Evolutionary conservation across 1,284 basidiomycete species (phyloP).

Genomic region (Marasmius oreades): DNA sequence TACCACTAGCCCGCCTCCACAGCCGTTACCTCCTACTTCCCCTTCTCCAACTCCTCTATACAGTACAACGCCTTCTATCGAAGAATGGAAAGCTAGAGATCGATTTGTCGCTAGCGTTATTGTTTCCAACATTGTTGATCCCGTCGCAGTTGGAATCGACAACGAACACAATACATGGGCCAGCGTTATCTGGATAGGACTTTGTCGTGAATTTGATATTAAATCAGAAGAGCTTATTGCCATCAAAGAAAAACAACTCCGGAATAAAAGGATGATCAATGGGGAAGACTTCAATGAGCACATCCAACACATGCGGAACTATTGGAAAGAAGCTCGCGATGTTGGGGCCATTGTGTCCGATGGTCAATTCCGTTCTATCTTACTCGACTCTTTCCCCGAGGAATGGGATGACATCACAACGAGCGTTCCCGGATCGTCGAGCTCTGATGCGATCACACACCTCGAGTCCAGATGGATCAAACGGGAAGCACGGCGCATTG

Average conservation of each 20-base stretch:
- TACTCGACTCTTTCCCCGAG: background rate
- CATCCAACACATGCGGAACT: background rate
- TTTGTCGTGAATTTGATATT: background rate
- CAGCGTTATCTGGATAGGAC: background rate
- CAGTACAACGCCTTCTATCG: background rate
- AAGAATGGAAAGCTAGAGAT: background rate
- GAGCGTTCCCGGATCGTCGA: background rate
- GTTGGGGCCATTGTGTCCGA: too few relatives aligned
- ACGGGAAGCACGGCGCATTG: background rate
- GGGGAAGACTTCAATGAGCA: background rate
- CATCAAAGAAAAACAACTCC: too few relatives aligned
- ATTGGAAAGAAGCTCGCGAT: background rate
- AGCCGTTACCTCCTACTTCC: background rate
- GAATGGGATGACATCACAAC: background rate
- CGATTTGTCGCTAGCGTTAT: background rate
- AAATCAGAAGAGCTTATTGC: too few relatives aligned
- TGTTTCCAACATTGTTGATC: background rate
- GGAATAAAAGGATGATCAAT: too few relatives aligned
- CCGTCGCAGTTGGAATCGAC: background rate
- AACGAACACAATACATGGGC: background rate
- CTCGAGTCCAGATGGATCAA: background rate
- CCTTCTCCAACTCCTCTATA: background rate
- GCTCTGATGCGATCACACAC: background rate
- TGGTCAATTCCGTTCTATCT: background rate
- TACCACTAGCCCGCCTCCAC: background rate